These are phyloP conservation scores for Papiliotrema fonsecae DNA, from an alignment of 1,284 basidiomycete genomes.

Conservation along the genomic window DNA sequence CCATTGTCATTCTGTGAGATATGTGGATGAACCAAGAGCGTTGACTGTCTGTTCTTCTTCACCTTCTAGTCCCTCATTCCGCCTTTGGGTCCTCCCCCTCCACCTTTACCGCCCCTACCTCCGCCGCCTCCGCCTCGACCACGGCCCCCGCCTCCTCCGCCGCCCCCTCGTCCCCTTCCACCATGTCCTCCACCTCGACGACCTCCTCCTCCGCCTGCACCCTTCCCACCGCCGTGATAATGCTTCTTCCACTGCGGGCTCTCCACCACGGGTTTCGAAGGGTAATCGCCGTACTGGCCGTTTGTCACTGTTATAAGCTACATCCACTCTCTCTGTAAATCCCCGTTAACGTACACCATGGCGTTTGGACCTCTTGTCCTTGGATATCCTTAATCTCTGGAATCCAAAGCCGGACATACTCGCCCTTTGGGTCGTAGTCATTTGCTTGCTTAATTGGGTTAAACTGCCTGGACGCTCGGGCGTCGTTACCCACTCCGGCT, in stretches of 20 bases:
- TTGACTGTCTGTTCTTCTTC: too few relatives aligned
- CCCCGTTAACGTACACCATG: slow-evolving; percentile 34
- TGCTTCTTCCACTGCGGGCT: slow-evolving; percentile 32
- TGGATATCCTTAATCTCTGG: slow-evolving; percentile 48
- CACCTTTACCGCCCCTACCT: slow-evolving; percentile 19
- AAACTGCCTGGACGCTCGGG: slow-evolving; percentile 54
- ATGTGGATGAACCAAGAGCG: not conserved
- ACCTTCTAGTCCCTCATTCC: too few relatives aligned
- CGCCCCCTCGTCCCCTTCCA: slow-evolving; percentile 15
- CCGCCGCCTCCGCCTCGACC: slow-evolving; percentile 10
- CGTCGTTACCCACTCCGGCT: slow-evolving; percentile 57
- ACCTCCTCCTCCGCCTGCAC: slow-evolving; percentile 57
- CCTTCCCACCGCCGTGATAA: slow-evolving; percentile 44
- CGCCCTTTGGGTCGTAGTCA: slow-evolving; percentile 53
- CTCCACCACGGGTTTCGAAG: slow-evolving; percentile 28
- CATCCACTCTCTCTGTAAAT: not conserved
- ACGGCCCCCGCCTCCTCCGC: slow-evolving; percentile 10
- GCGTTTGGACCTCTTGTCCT: slow-evolving; percentile 29
- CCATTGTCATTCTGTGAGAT: not conserved
- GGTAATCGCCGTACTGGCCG: slow-evolving; percentile 23
- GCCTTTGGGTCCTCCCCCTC: slow-evolving; percentile 25
- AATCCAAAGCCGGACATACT: slow-evolving; percentile 54
- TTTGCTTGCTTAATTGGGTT: slow-evolving; percentile 57
- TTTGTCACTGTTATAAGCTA: slow-evolving; percentile 13
- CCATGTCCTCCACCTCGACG: slow-evolving; percentile 13